Conservation (phyloP, 2,329 filamentous ascomycete genomes). For the Balansia obtecta region DNA sequence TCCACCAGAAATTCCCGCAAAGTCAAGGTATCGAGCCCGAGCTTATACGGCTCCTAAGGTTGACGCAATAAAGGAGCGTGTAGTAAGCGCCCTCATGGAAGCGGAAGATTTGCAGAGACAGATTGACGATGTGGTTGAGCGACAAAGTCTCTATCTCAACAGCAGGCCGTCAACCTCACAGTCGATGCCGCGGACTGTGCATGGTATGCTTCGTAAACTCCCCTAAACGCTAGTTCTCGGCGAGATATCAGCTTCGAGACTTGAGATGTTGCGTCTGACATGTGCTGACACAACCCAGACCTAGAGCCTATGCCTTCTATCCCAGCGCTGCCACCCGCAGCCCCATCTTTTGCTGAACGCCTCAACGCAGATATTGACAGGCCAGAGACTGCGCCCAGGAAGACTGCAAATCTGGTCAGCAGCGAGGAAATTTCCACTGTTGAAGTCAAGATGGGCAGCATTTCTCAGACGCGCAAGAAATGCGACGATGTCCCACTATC, state of each 20-base stretch:
- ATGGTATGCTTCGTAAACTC: constrained; percentile 14
- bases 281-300: constrained; percentile 17
- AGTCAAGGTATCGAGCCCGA: constrained; percentile 26
- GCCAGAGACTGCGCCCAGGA: constrained; percentile 21
- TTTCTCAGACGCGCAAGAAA: too few relatives aligned
- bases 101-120: constrained; percentile 45
- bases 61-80: constrained; percentile 40
- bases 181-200: constrained; percentile 22
- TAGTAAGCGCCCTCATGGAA: constrained; percentile 45
- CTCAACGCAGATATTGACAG: constrained; percentile 33
- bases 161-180: constrained; percentile 41
- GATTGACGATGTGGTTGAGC: constrained; percentile 47
- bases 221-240: neutral
- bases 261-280: neutral
- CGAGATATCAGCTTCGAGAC: neutral
- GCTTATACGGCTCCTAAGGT: constrained; percentile 34
- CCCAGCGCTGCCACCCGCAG: constrained; percentile 42
- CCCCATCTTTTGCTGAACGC: constrained; percentile 45
- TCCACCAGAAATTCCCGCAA: constrained; percentile 28
- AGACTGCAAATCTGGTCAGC: constrained; percentile 19
- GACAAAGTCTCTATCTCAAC: constrained; percentile 42
- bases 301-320: constrained; percentile 42
- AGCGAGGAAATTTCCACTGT: constrained; percentile 13
- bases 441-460: neutral
- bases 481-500: constrained; percentile 28